Base-by-base conservation (phyloP, 768 basidiomycete genomes). In the Mycena chlorophos region DNA sequence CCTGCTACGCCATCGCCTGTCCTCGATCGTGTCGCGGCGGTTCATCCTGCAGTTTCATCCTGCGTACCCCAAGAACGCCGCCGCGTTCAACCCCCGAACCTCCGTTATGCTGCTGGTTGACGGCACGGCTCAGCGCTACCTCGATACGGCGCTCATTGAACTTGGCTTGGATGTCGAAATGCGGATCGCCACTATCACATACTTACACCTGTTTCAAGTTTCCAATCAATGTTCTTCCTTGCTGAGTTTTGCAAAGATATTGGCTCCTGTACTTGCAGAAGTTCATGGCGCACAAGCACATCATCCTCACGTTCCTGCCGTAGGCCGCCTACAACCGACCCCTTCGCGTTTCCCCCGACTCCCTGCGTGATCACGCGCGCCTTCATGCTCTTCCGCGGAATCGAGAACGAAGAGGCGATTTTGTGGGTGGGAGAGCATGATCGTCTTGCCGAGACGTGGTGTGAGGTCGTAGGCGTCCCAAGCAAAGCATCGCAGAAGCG, bases 181-280 rank as follows among this genome's bases (percentile, higher is more conserved):
- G 2, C 65, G 73, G 19, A 71, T 68, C 30, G 69, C 68, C 19
- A 75, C 75, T 55, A 69, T 75, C 49, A 72, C 72, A 60, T 70
- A 34, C 31, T 34, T 34, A 34, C 31, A 8, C 31, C 17, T 17
- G 31, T 34, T 45, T 46, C 28, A 37, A 53, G n/a, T 39, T 28
- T 19, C 38, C 51, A n/a, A 40, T 39, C 3, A 51, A n/a, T n/a
- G n/a, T n/a, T n/a, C n/a, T n/a, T n/a, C n/a, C 20, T 53, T 65
- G 8, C 64, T 73, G 40, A 48, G 54, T n/a, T 43, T 64, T 19
- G 10, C 49, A 20, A 28, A 57, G 13, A 60, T 39, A 10, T 58
- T 75, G 74, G 74, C 67, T 75, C 5, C 70, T 71, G 1, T 54
- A 54, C 14, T 57, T 75, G n/a, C n/a, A n/a, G n/a, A n/a, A n/a